Evolutionary conservation across 257 asterid species (phyloP), one percentile per base, ranked within the genome.

Genomic region (Penstemon barbatus): DNA sequence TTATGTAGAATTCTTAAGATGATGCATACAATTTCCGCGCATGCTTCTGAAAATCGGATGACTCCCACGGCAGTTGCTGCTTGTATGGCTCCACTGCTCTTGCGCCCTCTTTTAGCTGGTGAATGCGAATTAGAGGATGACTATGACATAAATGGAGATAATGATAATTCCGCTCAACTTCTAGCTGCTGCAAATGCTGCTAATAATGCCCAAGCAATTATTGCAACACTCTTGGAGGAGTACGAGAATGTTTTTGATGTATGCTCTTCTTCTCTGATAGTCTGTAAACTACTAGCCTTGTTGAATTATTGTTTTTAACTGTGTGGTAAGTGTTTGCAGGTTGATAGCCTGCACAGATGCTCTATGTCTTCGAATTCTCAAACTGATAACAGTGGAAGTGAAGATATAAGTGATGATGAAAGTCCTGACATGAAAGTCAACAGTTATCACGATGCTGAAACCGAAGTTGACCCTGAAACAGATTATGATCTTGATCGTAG

Each of bases 141-240:
- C 73, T 83, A 74, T 81, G 96, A 88, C 53, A 57, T 71, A 43
- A 86, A 84, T 66, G 96, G 93, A 66, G 97, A 85, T 78, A 91
- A 85, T 83, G 97, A 85, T 78, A 91, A 85, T 83, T 84, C 97
- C 63, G 85, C 97, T 53, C 96, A 91, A 81, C 87, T 91, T 75
- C 88, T 91, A 53, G 97, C 97, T 71, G 97, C 96, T 57, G 97
- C 96, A 51, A 89, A 77, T 87, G 97, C 97, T 67, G 97, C 97
- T 60, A 91, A 85, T 78, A 82, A 84, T 77, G 96, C 93, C 66
- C 97, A 91, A 73, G 95, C 90, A 68, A 89, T 91, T 80, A 79
- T 89, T 69, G 76, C 95, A 39, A 84, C 85, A 18, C 88, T 91
- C 48, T 79, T 91, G 78, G 97, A 91, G 88, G 97, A 91, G 82